A percentile compares a stretch with the other conserved stretches of the same genome.
Evolutionary conservation across 192 early-diverging fungal genomes (phyloP).

Genomic region (Rhizophagus prolifer): DNA sequence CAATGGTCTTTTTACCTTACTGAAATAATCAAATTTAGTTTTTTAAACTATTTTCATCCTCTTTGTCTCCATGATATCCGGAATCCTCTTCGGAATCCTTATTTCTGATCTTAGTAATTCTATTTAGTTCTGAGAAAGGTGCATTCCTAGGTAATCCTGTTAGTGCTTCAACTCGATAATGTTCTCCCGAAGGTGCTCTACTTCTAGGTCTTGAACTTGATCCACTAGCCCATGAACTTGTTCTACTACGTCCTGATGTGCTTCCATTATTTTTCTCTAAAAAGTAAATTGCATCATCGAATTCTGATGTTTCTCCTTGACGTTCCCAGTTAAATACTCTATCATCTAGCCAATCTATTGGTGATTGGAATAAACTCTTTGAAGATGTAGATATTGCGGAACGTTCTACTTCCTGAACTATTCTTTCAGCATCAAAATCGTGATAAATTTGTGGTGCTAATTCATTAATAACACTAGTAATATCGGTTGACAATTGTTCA

Average conservation of each 20-base stretch:
- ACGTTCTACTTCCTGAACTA: constrained; percentile 36
- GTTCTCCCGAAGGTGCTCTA: constrained; percentile 44
- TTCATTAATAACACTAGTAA: constrained; percentile 82
- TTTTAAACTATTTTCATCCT: constrained; percentile 8
- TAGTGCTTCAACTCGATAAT: constrained; percentile 51
- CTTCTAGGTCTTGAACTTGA: constrained; percentile 42
- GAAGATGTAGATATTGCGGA: constrained; percentile 30
- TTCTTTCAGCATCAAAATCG: constrained; percentile 62
- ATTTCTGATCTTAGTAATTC: constrained; percentile 4
- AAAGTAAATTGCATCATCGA: constrained; percentile 54
- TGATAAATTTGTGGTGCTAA: constrained; percentile 78
- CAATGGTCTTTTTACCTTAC: neutral
- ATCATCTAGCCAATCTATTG: constrained; percentile 55
- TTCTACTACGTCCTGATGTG: constrained; percentile 44
- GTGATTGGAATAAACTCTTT: constrained; percentile 38
- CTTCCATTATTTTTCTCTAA: constrained; percentile 47
- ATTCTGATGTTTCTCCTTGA: constrained; percentile 46
- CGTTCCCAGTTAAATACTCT: constrained; percentile 58
- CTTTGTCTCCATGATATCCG: constrained; percentile 29
- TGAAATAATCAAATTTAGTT: neutral
- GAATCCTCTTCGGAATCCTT: constrained; percentile 19
- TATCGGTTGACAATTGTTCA: constrained; percentile 68
- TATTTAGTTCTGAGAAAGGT: constrained; percentile 41
- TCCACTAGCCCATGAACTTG: constrained; percentile 43
- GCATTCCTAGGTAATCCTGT: constrained; percentile 43